Base-by-base conservation (phyloP, 768 basidiomycete species). In the Pisolithus sp. region DNA sequence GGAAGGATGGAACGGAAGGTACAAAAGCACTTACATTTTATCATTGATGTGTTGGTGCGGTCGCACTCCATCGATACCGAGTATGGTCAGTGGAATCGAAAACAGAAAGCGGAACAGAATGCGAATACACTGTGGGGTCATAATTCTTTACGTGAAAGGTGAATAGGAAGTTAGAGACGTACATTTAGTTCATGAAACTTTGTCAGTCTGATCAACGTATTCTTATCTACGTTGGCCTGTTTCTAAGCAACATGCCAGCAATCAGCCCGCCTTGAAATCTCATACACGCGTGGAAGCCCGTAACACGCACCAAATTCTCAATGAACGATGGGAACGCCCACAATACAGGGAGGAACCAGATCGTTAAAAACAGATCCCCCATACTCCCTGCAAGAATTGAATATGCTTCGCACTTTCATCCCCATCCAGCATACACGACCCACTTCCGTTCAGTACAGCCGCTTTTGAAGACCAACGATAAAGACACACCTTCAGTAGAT, bases 101-200 rank as follows among this genome's bases (percentile, higher is more conserved):
- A 91, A 89, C 13, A 89, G 47, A 65, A 86, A 82, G 7, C 90
- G 83, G 70, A 89, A 88, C 18, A 81, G 59, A 46, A 89, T 68
- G 2, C 89, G 87, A 38, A 88, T 78, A 40, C 70, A 78, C 89
- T 90, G 37, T 7, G 21, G 18, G 13, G 12, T 9, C 56, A 2
- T 4, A 17, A 21, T 3, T 26, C 12, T 54, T 31, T 51, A 50
- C 55, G 37, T 15, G 24, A 28, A 1, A 21, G 20, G 4, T 26
- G 17, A 5, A 30, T 28, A 17, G 52, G 2, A 9, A 42, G 26
- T 12, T 15, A 13, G 20, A 24, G 6, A 68, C 87, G 34, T 56
- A 91, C 89, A 57, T 93, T 93, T 38, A 91, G 68, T 60, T 92
- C 87, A 38, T 87, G 85, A 61, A 88, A 92, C 56, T 84, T 90